Evolutionary conservation across 306 rosid genomes (phyloP).

Genomic region (Gynostemma pentaphyllum): DNA sequence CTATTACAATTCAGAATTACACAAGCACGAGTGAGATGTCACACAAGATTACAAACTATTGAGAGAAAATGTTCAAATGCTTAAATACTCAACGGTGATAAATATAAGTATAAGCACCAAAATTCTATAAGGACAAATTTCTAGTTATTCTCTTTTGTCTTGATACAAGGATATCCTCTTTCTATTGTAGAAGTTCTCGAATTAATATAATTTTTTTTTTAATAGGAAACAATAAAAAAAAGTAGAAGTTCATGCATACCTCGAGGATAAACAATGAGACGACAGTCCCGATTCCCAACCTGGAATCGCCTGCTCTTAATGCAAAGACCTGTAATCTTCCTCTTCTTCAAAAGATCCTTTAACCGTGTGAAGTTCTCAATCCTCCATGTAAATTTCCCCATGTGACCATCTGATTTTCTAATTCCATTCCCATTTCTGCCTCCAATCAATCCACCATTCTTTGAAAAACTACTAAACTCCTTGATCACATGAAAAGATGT

Average conservation of each 20-base stretch:
- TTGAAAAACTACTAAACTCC: slow-evolving; percentile 82
- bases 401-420: slow-evolving; percentile 86
- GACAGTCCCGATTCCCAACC: slow-evolving; percentile 93
- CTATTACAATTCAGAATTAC: no score
- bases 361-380: slow-evolving; percentile 87
- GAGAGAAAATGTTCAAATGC: neutral
- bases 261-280: slow-evolving; percentile 98
- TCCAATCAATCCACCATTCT: slow-evolving; percentile 62
- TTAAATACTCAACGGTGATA: neutral
- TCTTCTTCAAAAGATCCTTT: slow-evolving; percentile 92
- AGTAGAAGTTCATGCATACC: slow-evolving; percentile 29
- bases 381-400: slow-evolving; percentile 95
- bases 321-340: slow-evolving; percentile 95
- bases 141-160: neutral
- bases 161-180: neutral
- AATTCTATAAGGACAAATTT: neutral
- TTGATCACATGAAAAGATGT: slow-evolving; percentile 94
- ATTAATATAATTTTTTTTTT: neutral
- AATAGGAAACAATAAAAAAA: no score
- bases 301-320: slow-evolving; percentile 97
- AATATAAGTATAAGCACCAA: neutral
- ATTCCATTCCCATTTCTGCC: slow-evolving; percentile 72
- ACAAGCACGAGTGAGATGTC: neutral
- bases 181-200: neutral
- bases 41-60: neutral